Evolutionary conservation across 371 early-diverging fungal species (phyloP), one percentile per base, ranked within the genome.

Genomic region (Mycotypha africana): DNA sequence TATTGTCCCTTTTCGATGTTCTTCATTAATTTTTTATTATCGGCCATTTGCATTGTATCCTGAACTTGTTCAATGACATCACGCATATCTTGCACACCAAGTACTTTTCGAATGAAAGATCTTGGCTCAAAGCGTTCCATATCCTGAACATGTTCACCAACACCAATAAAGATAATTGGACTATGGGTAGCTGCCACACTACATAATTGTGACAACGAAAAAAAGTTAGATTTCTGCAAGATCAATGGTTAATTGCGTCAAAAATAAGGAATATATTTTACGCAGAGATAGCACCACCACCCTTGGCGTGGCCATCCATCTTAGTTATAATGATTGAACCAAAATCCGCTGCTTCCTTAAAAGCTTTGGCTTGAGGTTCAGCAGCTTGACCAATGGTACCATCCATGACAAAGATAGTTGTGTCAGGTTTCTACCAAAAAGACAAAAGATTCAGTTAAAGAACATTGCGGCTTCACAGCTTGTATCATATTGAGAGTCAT

Each of bases 341-440:
- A 41, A 99, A 87, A 53, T 91, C 81, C n/a, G 97, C 95, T 6
- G 94, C 89, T 56, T 93, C 89, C 52, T 92, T 92, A 63, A 99
- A 99, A 22, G 97, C 98, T 40, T 80, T 69, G 6, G 99, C 97
- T 72, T 99, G 99, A 38, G 80, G 69, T 52, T 99, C 98, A 4
- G 99, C 99, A 12, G 98, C 93, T 75, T 99, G 99, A 56, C 99
- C 99, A 59, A 99, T 99, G 0, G 98, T 94, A 42, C 98, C 99
- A 69, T 99, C 99, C 97, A 99, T 95, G 14, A 99, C 98, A 79
- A 99, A 99, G 35, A 99, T 91, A 11, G 90, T 87, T 51, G 93
- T 88, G 62, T 95, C 86, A 3, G 99, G 99, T 48, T 80, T 65
- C 82, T 81, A 49, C 8, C 11, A 14, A 28, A 28, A 11, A 28